Conservation (phyloP, 2,329 filamentous ascomycete species). For the Pseudocercospora pini-densiflorae region DNA sequence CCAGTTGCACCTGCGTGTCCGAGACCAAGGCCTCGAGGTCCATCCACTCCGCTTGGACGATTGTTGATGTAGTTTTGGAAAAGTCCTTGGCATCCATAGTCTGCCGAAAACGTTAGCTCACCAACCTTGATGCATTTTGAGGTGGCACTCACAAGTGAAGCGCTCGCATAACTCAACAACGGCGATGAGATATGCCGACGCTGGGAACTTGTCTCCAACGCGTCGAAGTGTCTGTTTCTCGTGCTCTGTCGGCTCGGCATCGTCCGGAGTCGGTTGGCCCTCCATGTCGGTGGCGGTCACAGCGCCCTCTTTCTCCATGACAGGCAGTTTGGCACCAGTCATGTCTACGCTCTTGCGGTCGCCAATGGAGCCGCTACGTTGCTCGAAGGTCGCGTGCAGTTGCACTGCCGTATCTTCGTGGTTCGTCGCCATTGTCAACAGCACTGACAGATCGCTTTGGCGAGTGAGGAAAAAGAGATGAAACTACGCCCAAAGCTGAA, state of each 20-base stretch:
- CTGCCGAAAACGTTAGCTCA: neutral
- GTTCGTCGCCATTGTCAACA: conserved; percentile 30
- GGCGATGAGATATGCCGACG: conserved; percentile 54
- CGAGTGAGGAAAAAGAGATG: neutral
- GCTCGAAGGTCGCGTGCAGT: conserved; percentile 32
- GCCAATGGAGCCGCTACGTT: conserved; percentile 31
- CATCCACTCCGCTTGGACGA: conserved; percentile 43
- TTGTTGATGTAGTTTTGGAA: conserved; percentile 58
- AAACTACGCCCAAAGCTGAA: neutral
- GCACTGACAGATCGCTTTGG: neutral
- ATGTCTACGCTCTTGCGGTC: conserved; percentile 24
- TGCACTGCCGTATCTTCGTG: conserved; percentile 37
- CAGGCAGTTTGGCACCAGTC: conserved; percentile 27
- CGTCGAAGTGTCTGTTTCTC: conserved; percentile 50
- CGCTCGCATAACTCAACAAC: conserved; percentile 56
- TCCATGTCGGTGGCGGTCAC: conserved; percentile 26
- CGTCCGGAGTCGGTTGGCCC: conserved; percentile 32
- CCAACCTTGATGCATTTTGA: neutral
- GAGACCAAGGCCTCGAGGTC: conserved; percentile 47
- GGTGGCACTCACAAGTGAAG: conserved; percentile 43
- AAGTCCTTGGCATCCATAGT: conserved; percentile 47
- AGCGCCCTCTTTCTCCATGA: conserved; percentile 22
- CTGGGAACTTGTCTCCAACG: conserved; percentile 53
- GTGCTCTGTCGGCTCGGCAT: conserved; percentile 47
- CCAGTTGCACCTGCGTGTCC: conserved; percentile 48